A percentile compares a stretch with the other conserved stretches of the same genome.
These are phyloP conservation scores for Epithemia pelagica DNA, from an alignment of 108 stramenopile species.

Conservation along the genomic window DNA sequence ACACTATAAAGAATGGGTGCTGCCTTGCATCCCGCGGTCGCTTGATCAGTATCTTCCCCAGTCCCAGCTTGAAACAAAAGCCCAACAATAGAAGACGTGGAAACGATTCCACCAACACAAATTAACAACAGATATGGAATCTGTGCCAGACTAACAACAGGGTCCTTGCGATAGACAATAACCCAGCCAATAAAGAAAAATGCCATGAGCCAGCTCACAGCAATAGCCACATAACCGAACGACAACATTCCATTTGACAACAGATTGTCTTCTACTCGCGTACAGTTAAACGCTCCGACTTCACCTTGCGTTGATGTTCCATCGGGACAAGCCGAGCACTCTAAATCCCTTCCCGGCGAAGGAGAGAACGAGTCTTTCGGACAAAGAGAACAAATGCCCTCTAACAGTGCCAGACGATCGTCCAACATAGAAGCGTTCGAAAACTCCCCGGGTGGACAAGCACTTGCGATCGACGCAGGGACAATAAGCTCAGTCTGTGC, in stretches of 20 bases:
- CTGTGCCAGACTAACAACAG: constrained; percentile 37
- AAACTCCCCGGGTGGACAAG: neutral
- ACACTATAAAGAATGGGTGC: constrained; percentile 34
- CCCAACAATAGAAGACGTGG: constrained; percentile 30
- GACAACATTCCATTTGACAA: constrained; percentile 12
- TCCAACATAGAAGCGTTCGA: neutral
- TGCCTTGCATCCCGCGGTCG: constrained; percentile 23
- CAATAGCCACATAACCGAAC: constrained; percentile 31
- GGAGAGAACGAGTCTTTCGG: neutral
- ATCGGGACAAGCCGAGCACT: neutral
- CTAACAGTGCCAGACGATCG: neutral
- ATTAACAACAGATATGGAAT: constrained; percentile 34
- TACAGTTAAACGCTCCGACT: constrained; percentile 19
- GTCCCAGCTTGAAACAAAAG: constrained; percentile 28
- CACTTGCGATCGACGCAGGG: constrained; percentile 18
- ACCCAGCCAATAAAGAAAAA: constrained; percentile 29
- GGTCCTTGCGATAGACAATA: constrained; percentile 17
- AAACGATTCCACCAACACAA: constrained; percentile 35
- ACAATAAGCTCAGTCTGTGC: constrained; percentile 29
- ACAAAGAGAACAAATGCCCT: neutral
- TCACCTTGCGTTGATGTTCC: neutral
- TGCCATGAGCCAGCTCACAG: constrained; percentile 26
- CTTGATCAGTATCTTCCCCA: constrained; percentile 20
- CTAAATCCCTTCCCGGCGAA: neutral
- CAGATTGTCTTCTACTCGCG: constrained; percentile 20